These are phyloP conservation scores for Phaseolus coccineus DNA, from an alignment of 331 rosid species.

Conservation along the genomic window DNA sequence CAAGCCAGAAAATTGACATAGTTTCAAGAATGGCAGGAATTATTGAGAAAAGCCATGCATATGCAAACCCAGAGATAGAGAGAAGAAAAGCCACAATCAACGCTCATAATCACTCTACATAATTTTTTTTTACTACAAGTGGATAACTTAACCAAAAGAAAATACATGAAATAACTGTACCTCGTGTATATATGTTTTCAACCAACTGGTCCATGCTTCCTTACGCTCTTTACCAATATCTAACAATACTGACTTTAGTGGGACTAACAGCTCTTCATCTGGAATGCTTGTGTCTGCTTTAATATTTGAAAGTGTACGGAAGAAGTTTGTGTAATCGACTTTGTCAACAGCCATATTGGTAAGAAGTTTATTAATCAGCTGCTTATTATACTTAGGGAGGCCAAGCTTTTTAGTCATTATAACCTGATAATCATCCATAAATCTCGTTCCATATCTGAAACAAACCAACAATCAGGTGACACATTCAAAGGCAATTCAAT, in stretches of 20 bases:
- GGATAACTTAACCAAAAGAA: background rate
- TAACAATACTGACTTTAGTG: slow-evolving; percentile 84
- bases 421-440: slow-evolving; percentile 97
- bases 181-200: slow-evolving; percentile 82
- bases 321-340: slow-evolving; percentile 96
- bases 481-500: slow-evolving; percentile 30
- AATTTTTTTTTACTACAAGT: slow-evolving; percentile 8
- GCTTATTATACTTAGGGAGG: slow-evolving; percentile 88
- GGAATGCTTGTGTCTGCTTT: slow-evolving; percentile 83
- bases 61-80: slow-evolving; percentile 24
- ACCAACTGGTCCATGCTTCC: slow-evolving; percentile 96
- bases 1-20: slow-evolving; percentile 30
- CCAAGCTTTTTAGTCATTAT: slow-evolving; percentile 97
- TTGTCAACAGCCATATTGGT: slow-evolving; percentile 96
- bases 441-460: slow-evolving; percentile 85
- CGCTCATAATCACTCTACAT: slow-evolving; percentile 19
- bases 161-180: slow-evolving; percentile 51
- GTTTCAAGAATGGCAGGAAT: slow-evolving; percentile 27
- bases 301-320: slow-evolving; percentile 78
- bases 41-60: background rate
- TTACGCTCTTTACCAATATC: slow-evolving; percentile 96
- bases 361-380: slow-evolving; percentile 86
- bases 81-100: slow-evolving; percentile 19
- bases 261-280: slow-evolving; percentile 81
- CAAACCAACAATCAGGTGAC: slow-evolving; percentile 39